Percentiles rank a stretch among this genome's conserved stretches.
Conservation (phyloP, 257 asterid species). For the Scutellaria baicalensis region DNA sequence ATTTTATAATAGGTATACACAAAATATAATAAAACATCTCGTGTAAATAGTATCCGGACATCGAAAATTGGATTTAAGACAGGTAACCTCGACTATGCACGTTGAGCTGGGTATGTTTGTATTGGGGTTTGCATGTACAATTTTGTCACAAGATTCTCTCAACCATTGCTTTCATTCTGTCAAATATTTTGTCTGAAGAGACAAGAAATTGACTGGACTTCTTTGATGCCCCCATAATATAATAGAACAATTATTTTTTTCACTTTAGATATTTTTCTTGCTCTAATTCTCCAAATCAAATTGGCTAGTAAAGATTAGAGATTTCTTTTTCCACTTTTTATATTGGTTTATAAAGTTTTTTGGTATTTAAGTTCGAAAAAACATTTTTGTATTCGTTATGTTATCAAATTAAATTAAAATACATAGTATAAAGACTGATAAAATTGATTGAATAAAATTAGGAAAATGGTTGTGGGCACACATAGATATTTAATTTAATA, state of each 20-base stretch:
- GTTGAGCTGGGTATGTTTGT: conserved; percentile 22
- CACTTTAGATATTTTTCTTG: no score
- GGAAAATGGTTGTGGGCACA: neutral
- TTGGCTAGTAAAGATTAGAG: neutral
- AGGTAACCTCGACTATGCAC: neutral
- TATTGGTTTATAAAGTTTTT: no score
- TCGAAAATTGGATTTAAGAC: neutral
- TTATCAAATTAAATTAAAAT: no score
- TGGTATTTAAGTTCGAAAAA: no score
- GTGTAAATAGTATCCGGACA: no score
- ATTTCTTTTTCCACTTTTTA: no score
- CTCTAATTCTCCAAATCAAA: neutral
- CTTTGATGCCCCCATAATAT: neutral
- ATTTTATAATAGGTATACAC: no score
- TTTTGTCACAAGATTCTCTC: conserved; percentile 21
- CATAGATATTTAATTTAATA: neutral
- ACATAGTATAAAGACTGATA: neutral
- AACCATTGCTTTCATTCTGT: conserved; percentile 14
- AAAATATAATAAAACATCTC: no score
- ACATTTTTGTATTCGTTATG: no score
- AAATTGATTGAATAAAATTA: neutral
- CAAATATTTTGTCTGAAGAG: conserved; percentile 16
- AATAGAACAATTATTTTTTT: no score
- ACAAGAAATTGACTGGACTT: conserved; percentile 25
- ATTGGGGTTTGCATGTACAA: conserved; percentile 23